Base-by-base conservation (phyloP, 2,329 filamentous ascomycete genomes). In the Trichothecium roseum region DNA sequence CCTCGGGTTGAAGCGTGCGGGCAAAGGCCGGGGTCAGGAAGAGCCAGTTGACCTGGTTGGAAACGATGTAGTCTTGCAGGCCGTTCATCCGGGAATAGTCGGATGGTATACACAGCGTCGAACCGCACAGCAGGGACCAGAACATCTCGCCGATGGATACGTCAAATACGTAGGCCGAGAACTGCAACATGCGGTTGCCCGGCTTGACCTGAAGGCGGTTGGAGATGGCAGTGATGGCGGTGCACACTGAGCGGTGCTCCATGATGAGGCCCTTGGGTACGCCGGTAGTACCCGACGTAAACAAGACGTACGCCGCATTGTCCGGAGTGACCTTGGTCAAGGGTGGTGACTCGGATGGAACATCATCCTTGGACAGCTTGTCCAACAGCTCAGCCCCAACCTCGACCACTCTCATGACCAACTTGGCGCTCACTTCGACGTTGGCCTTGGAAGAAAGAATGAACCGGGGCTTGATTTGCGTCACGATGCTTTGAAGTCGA, bases 211-310 rank as follows among this genome's bases (percentile, higher is more conserved):
- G 38, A 34, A 49, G 43, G 0, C 43, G 39, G n/a, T 40, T 46
- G 0, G 42, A 46, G n/a, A 32, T 31, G 18, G 27, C 32, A 2
- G 9, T 28, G 16, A 22, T 18, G 27, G 32, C 35, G 18, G 47
- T 46, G 28, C 44, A 14, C 7, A 50, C 32, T 14, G 35, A 20
- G 8, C 28, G 22, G 27, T 47, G 47, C 13, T 43, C 36, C 17
- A 49, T 42, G 10, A 45, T 34, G 10, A 47, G 39, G 4, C 47
- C 47, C 30, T 50, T 50, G 8, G 47, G 45, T n/a, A 36, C 36
- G 13, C 46, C 47, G 1, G 47, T 50, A 17, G 40, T 47, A 8
- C 46, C 47, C 5, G 46, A 49, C 4, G 46, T 50, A 32, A 50
- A 50, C 13, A 48, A 27, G 4, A 45, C 34, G 32, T 45, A 48